Percentiles rank a stretch among this genome's conserved stretches.
phyloP scores from a whole-genome alignment of 306 rosid genomes.

The Inga leiocalycina region DNA sequence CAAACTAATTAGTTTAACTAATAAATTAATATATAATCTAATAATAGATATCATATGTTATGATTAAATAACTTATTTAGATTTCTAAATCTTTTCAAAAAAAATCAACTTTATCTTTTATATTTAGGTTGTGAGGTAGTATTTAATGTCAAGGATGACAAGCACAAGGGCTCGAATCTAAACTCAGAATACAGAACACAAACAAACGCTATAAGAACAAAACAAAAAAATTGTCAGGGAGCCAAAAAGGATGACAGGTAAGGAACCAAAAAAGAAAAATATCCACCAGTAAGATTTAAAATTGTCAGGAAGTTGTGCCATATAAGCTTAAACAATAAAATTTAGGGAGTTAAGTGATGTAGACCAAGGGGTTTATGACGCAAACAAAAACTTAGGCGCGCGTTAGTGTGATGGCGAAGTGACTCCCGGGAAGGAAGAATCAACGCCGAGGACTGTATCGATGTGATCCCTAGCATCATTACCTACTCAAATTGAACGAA shows the following conservation, averaged over 20 bases:
- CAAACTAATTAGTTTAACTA: too few relatives aligned
- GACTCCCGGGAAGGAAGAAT: slow-evolving; percentile 17
- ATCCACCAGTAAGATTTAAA: not conserved
- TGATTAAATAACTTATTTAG: too few relatives aligned
- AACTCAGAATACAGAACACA: not conserved
- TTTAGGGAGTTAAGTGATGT: not conserved
- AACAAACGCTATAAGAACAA: not conserved
- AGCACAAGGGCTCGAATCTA: not conserved
- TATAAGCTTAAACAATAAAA: not conserved
- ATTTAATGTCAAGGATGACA: not conserved
- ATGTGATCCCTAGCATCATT: slow-evolving; percentile 27
- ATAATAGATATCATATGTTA: too few relatives aligned
- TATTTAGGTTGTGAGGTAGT: too few relatives aligned
- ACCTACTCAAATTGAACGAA: slow-evolving; percentile 13
- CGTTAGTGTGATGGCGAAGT: slow-evolving; percentile 22
- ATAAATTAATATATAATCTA: too few relatives aligned
- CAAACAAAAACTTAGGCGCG: slow-evolving; percentile 20
- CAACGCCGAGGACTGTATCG: slow-evolving; percentile 8
- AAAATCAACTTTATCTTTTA: too few relatives aligned
- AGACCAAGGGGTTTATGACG: not conserved
- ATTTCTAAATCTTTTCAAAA: too few relatives aligned
- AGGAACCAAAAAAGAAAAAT: not conserved
- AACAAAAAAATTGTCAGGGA: not conserved
- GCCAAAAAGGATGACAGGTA: not conserved
- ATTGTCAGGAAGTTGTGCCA: not conserved